Conservation (phyloP, 176 grass and related monocot species). For the Triticum urartu region DNA sequence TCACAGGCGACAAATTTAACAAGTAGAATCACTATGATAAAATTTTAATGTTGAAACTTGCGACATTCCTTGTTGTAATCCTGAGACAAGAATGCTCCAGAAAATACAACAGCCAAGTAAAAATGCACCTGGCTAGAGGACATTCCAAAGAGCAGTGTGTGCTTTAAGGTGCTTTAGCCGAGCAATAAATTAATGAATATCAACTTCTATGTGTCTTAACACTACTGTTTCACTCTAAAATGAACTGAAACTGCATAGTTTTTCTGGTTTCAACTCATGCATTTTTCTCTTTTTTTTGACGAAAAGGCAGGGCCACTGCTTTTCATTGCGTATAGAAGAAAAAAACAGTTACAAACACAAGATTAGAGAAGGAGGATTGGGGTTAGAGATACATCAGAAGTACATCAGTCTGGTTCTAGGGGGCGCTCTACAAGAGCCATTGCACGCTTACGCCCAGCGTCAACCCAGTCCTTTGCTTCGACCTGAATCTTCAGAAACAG, state of each 20-base stretch:
- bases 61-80: background rate
- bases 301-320: too few relatives aligned
- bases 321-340: too few relatives aligned
- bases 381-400: too few relatives aligned
- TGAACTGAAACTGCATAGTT: background rate
- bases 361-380: too few relatives aligned
- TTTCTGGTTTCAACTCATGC: background rate
- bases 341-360: too few relatives aligned
- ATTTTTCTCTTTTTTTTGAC: too few relatives aligned
- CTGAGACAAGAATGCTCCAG: background rate
- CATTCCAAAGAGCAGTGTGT: background rate
- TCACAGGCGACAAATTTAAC: background rate
- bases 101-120: background rate
- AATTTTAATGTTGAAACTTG: background rate
- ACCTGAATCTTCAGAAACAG: too few relatives aligned
- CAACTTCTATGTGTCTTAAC: background rate
- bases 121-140: background rate
- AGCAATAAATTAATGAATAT: background rate
- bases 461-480: too few relatives aligned
- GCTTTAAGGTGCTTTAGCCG: background rate
- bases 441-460: too few relatives aligned
- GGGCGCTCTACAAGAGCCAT: too few relatives aligned
- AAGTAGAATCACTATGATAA: background rate
- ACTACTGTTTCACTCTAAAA: background rate
- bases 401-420: too few relatives aligned